A percentile compares a stretch with the other conserved stretches of the same genome.
Evolutionary conservation across 2,329 filamentous ascomycete genomes (phyloP).

Genomic region (Claviceps spartinae): DNA sequence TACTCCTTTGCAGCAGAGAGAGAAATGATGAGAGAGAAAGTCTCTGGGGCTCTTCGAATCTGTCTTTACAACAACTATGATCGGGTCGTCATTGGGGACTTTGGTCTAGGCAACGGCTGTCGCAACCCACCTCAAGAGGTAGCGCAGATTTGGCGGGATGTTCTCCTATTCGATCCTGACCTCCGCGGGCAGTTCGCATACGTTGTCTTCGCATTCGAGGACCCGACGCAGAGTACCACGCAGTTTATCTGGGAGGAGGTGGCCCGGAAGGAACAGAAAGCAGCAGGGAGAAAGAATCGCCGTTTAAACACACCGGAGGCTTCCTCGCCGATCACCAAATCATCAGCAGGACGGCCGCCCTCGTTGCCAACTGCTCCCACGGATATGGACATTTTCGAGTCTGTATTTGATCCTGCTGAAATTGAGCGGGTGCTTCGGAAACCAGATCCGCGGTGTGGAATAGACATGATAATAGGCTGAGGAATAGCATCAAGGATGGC

Average conservation of each 20-base stretch:
- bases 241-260: slow-evolving; percentile 41
- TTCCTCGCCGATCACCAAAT: slow-evolving; percentile 11
- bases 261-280: slow-evolving; percentile 33
- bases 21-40: slow-evolving; percentile 59
- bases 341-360: slow-evolving; percentile 8
- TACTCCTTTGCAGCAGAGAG: slow-evolving; percentile 62
- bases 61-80: slow-evolving; percentile 46
- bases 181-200: slow-evolving; percentile 47
- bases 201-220: slow-evolving; percentile 52
- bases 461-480: slow-evolving; percentile 36
- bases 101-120: slow-evolving; percentile 49
- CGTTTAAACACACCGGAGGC: slow-evolving; percentile 19
- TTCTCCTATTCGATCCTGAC: slow-evolving; percentile 48
- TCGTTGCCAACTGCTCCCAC: slow-evolving; percentile 12
- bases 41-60: slow-evolving; percentile 56
- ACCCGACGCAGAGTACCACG: slow-evolving; percentile 38
- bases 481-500: neutral
- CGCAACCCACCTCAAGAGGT: slow-evolving; percentile 52
- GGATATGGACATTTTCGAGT: slow-evolving; percentile 40
- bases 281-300: slow-evolving; percentile 15
- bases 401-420: slow-evolving; percentile 36
- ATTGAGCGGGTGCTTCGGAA: slow-evolving; percentile 35
- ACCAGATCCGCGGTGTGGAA: slow-evolving; percentile 40
- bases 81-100: slow-evolving; percentile 48
- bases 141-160: slow-evolving; percentile 52